These are phyloP conservation scores for Penicillium sp. DNA, from an alignment of 2,329 filamentous ascomycete genomes.

Conservation along the genomic window DNA sequence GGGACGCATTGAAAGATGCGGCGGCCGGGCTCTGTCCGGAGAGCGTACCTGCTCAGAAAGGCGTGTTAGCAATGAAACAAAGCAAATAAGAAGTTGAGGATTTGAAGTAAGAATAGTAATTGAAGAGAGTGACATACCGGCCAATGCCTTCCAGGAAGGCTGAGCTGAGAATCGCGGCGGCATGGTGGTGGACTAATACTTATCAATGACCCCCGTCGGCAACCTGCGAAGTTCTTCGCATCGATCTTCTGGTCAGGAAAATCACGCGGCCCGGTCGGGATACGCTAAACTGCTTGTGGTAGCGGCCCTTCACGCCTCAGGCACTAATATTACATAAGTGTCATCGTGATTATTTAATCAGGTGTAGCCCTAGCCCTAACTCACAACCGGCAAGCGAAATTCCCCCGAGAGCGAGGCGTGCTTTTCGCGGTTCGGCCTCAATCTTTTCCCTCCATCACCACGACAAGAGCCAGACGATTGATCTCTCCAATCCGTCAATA, in stretches of 20 bases:
- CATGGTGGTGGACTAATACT: constrained; percentile 51
- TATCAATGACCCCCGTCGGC: constrained; percentile 13
- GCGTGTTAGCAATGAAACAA: constrained; percentile 9
- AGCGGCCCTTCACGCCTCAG: constrained; percentile 1
- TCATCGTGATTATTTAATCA: background rate
- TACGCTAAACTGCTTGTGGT: constrained; percentile 27
- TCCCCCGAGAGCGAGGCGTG: constrained; percentile 28
- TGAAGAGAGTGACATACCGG: constrained; percentile 51
- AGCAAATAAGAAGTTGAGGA: background rate
- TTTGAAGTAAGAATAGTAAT: background rate
- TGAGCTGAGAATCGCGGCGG: constrained; percentile 65
- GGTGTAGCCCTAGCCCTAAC: constrained; percentile 38
- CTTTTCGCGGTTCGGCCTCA: constrained; percentile 32
- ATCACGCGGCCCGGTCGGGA: constrained; percentile 28
- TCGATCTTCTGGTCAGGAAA: constrained; percentile 27
- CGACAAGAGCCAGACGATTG: constrained; percentile 50
- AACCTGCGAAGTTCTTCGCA: constrained; percentile 20
- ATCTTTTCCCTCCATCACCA: constrained; percentile 35
- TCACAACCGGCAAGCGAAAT: constrained; percentile 43
- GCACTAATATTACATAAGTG: background rate
- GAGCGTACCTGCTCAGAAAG: constrained; percentile 27
- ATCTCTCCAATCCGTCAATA: constrained; percentile 43
- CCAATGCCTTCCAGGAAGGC: constrained; percentile 60
- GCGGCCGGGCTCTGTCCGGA: constrained; percentile 46
- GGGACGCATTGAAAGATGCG: constrained; percentile 53